Conservation (phyloP, 257 asterid genomes). For the Primulina huaijiensis region DNA sequence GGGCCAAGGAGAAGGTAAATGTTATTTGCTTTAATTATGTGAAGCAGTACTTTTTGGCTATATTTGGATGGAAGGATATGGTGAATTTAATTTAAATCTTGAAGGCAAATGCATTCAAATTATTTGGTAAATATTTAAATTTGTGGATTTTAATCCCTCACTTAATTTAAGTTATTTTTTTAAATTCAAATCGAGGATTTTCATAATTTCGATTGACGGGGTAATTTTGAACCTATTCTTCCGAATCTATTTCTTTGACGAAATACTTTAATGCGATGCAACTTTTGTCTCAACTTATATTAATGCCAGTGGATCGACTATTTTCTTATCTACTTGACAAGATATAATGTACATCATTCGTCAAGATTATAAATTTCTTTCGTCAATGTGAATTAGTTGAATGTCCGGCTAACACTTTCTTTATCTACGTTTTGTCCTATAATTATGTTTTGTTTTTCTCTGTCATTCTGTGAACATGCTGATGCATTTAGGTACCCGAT, state of each 20-base stretch:
- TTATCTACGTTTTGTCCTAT: neutral
- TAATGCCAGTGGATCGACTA: neutral
- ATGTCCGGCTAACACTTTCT: neutral
- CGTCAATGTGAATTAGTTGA: neutral
- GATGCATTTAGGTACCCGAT: conserved; percentile 4
- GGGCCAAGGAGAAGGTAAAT: conserved; percentile 98
- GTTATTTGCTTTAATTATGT: conserved; percentile 45
- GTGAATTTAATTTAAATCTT: conserved; percentile 28
- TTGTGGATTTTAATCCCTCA: neutral
- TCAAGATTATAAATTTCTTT: neutral
- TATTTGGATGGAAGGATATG: conserved; percentile 54
- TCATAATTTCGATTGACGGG: neutral
- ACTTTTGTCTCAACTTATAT: neutral
- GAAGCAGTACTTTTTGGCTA: neutral
- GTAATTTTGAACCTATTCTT: neutral
- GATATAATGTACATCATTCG: neutral
- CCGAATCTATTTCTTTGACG: neutral
- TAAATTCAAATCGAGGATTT: neutral
- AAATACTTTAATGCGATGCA: too few relatives aligned
- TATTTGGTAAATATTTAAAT: neutral
- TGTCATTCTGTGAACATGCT: neutral
- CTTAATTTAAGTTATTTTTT: too few relatives aligned
- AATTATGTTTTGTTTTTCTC: neutral
- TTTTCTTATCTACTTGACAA: neutral
- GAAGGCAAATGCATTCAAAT: neutral